Evolutionary conservation across 192 early-diverging fungal species (phyloP).

Genomic region (Lobosporangium transversale): DNA sequence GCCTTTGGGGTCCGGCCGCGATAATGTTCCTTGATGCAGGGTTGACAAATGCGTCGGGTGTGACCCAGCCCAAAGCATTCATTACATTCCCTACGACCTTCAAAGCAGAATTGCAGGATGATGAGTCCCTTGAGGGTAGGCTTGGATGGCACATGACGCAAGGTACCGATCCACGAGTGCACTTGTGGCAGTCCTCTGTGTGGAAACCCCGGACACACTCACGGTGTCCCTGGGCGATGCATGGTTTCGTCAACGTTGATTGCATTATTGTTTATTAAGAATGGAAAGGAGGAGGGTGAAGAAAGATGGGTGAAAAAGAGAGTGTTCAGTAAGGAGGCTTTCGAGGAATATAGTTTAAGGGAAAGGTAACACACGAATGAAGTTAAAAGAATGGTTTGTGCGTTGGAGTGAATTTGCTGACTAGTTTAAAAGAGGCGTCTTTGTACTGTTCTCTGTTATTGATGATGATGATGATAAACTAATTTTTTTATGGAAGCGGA

Average conservation of each 20-base stretch:
- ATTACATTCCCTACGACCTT: slow-evolving; percentile 30
- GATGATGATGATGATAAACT: too few relatives aligned
- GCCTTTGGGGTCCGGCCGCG: slow-evolving; percentile 7
- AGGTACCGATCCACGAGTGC: slow-evolving; percentile 18
- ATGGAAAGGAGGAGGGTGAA: too few relatives aligned
- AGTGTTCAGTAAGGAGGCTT: too few relatives aligned
- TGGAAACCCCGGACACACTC: slow-evolving; percentile 35
- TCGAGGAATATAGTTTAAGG: too few relatives aligned
- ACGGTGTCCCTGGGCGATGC: slow-evolving; percentile 24
- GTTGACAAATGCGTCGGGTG: slow-evolving; percentile 33
- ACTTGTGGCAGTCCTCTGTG: slow-evolving; percentile 17
- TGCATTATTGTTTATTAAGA: too few relatives aligned
- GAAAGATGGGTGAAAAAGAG: too few relatives aligned
- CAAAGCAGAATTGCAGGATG: slow-evolving; percentile 24
- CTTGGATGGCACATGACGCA: slow-evolving; percentile 21
- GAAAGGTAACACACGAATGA: too few relatives aligned
- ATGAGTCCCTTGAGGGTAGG: neutral
- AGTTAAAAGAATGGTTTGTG: too few relatives aligned
- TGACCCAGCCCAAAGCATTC: slow-evolving; percentile 36
- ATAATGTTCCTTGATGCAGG: slow-evolving; percentile 37
- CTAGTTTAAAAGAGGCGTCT: too few relatives aligned
- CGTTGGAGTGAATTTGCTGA: too few relatives aligned
- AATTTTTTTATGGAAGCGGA: too few relatives aligned
- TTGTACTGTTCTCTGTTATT: too few relatives aligned
- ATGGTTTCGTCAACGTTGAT: slow-evolving; percentile 22